Evolutionary conservation across 2,329 filamentous ascomycete species (phyloP).

Genomic region (Colletotrichum somersetense): DNA sequence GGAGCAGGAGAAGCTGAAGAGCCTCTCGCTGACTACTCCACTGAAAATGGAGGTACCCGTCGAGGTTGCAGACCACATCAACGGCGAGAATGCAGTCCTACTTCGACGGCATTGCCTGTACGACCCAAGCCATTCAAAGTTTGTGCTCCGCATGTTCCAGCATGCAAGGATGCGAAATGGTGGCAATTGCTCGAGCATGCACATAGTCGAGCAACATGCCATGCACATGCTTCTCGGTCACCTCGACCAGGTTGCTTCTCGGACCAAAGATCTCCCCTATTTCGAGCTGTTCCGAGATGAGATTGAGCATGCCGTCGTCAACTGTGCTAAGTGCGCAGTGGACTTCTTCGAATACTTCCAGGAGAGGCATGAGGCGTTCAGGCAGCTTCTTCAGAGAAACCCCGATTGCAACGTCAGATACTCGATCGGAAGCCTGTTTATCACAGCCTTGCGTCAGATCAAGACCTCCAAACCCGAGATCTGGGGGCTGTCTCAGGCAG

Average conservation of each 20-base stretch:
- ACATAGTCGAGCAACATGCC: slow-evolving; percentile 58
- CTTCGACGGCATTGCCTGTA: slow-evolving; percentile 84
- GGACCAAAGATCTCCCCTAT: slow-evolving; percentile 76
- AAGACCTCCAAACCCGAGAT: slow-evolving; percentile 60
- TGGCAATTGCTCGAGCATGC: slow-evolving; percentile 58
- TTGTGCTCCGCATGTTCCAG: slow-evolving; percentile 73
- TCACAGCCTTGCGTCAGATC: slow-evolving; percentile 65
- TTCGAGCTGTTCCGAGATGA: slow-evolving; percentile 68
- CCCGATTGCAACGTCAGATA: slow-evolving; percentile 68
- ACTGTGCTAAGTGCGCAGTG: slow-evolving; percentile 67
- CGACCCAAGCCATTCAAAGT: slow-evolving; percentile 77
- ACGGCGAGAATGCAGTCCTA: slow-evolving; percentile 78
- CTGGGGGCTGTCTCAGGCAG: slow-evolving; percentile 56
- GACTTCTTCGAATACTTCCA: slow-evolving; percentile 73
- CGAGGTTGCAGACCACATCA: slow-evolving; percentile 70
- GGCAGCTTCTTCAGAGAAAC: slow-evolving; percentile 74
- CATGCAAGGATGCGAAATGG: slow-evolving; percentile 64
- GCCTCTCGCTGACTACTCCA: slow-evolving; percentile 52
- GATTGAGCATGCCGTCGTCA: slow-evolving; percentile 60
- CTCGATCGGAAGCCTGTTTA: slow-evolving; percentile 64
- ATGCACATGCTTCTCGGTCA: slow-evolving; percentile 72
- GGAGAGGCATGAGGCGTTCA: slow-evolving; percentile 67
- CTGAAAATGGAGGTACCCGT: slow-evolving; percentile 60
- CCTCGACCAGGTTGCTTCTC: slow-evolving; percentile 80
- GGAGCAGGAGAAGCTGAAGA: slow-evolving; percentile 62